Conservation (phyloP, 306 rosid genomes). For the Lotus japonicus region DNA sequence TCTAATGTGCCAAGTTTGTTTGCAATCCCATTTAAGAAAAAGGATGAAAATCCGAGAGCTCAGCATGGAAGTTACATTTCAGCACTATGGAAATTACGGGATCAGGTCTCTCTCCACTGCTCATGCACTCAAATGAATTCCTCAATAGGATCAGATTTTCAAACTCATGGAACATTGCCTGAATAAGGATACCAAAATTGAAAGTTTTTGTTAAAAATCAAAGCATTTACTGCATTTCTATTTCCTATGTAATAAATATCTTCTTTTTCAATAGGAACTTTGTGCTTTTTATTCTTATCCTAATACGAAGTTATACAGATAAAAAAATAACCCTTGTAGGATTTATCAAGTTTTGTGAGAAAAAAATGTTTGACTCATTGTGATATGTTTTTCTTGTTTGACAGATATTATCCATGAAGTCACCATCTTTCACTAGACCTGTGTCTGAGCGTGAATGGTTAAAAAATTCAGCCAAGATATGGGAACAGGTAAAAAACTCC, state of each 20-base stretch:
- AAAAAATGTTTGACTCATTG: background rate
- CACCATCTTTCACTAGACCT: slow-evolving; percentile 53
- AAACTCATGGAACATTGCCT: too few species aligned
- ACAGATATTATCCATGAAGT: slow-evolving; percentile 67
- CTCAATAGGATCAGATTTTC: background rate
- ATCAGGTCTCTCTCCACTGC: slow-evolving; percentile 47
- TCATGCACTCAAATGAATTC: background rate
- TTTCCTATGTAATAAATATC: too few species aligned
- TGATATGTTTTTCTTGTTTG: slow-evolving; percentile 5
- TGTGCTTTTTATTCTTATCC: too few species aligned
- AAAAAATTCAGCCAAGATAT: slow-evolving; percentile 75
- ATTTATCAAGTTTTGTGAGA: background rate
- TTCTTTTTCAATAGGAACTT: too few species aligned
- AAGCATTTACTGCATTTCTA: too few species aligned
- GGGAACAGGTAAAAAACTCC: slow-evolving; percentile 79
- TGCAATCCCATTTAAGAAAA: slow-evolving; percentile 52
- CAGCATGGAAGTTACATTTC: slow-evolving; percentile 55
- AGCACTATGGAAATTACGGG: slow-evolving; percentile 68
- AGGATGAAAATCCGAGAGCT: slow-evolving; percentile 48
- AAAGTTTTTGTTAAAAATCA: too few species aligned
- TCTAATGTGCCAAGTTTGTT: slow-evolving; percentile 30
- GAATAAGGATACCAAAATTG: too few species aligned
- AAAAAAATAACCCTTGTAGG: background rate
- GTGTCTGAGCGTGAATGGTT: slow-evolving; percentile 88
- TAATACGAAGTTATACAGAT: too few species aligned